Conservation (phyloP, 768 basidiomycete genomes). For the Amanita jacksonii region DNA sequence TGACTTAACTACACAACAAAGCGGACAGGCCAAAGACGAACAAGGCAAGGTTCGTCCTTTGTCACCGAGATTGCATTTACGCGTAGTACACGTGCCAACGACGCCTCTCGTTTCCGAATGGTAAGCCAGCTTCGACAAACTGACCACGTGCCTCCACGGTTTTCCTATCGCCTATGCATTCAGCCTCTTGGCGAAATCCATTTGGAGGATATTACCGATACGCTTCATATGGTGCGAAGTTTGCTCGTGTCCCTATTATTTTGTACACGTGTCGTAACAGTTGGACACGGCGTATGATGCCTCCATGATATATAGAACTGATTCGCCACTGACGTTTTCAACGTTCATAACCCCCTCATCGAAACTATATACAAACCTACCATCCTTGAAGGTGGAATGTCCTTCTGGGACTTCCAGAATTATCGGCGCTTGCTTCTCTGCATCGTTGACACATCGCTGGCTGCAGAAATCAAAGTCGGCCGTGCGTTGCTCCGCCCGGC, state of each 20-base stretch:
- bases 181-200: neutral
- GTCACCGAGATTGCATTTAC: slow-evolving; percentile 57
- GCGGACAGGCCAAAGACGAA: slow-evolving; percentile 43
- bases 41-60: slow-evolving; percentile 48
- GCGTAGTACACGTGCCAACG: slow-evolving; percentile 71
- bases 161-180: slow-evolving; percentile 27
- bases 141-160: slow-evolving; percentile 52
- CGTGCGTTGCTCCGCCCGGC: slow-evolving; percentile 45
- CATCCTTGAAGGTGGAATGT: slow-evolving; percentile 57
- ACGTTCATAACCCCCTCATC: neutral
- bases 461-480: slow-evolving; percentile 54
- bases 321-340: slow-evolving; percentile 35
- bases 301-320: slow-evolving; percentile 67
- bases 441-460: slow-evolving; percentile 43
- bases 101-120: slow-evolving; percentile 61
- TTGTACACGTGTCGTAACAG: slow-evolving; percentile 57
- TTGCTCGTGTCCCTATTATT: slow-evolving; percentile 40
- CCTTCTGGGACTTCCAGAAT: slow-evolving; percentile 49
- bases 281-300: slow-evolving; percentile 45
- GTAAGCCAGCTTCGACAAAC: slow-evolving; percentile 41
- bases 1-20: slow-evolving; percentile 54
- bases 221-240: slow-evolving; percentile 45
- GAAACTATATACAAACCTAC: slow-evolving; percentile 21
- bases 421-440: slow-evolving; percentile 43
- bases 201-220: slow-evolving; percentile 35